phyloP scores from a whole-genome alignment of 352 stramenopile species.

The Globisporangium heterothallicum region DNA sequence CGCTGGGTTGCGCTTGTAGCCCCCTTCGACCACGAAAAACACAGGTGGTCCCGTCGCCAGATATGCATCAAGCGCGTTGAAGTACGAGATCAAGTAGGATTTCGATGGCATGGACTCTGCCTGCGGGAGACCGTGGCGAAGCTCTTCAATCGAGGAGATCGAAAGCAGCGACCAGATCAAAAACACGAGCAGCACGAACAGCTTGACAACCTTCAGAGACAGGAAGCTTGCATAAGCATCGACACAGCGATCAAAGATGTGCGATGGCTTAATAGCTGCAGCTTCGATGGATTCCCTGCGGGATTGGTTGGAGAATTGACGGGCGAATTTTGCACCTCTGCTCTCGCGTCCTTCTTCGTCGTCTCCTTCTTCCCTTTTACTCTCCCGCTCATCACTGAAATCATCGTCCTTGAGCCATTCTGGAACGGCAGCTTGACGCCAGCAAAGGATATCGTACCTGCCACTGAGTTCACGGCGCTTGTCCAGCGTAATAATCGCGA shows the following conservation, averaged over 20 bases:
- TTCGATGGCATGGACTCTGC: constrained; percentile 45
- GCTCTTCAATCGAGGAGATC: constrained; percentile 41
- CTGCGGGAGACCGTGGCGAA: constrained; percentile 50
- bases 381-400: not conserved
- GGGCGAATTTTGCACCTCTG: too few relatives aligned
- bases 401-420: constrained; percentile 13
- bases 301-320: constrained; percentile 11
- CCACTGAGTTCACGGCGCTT: constrained; percentile 60
- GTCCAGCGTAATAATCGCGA: constrained; percentile 56
- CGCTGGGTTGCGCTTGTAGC: constrained; percentile 44
- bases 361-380: not conserved
- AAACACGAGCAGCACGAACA: constrained; percentile 52
- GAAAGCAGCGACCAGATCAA: constrained; percentile 36
- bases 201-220: constrained; percentile 38
- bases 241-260: constrained; percentile 38
- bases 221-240: constrained; percentile 39
- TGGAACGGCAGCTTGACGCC: constrained; percentile 11
- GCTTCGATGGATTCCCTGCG: constrained; percentile 15
- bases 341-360: not conserved
- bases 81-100: constrained; percentile 59
- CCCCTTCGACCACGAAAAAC: constrained; percentile 70
- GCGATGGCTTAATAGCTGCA: constrained; percentile 2
- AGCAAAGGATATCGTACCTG: constrained; percentile 59
- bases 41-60: constrained; percentile 38
- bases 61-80: constrained; percentile 40